Evolutionary conservation across 768 basidiomycete species (phyloP).

Genomic region (Suillus cothurnatus): DNA sequence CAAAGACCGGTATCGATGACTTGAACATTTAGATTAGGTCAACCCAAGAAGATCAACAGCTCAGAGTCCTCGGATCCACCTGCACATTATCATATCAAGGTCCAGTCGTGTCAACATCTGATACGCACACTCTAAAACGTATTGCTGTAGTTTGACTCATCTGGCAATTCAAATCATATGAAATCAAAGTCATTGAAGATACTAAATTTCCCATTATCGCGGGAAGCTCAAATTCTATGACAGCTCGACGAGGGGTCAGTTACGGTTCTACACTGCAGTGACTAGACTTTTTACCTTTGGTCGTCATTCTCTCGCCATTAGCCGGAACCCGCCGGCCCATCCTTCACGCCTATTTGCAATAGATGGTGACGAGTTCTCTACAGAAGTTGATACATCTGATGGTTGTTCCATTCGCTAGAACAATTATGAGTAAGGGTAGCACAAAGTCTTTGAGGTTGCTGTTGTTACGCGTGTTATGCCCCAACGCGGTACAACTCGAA

Average conservation of each 20-base stretch:
- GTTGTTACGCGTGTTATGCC: neutral
- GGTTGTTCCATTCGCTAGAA: neutral
- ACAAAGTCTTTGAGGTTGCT: neutral
- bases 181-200: neutral
- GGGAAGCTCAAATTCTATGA: neutral
- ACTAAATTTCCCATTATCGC: neutral
- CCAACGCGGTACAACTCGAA: neutral
- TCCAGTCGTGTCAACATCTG: neutral
- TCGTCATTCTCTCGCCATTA: neutral
- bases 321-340: neutral
- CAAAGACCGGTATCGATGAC: neutral
- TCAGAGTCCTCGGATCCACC: neutral
- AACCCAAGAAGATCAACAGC: neutral
- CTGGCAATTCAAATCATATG: neutral
- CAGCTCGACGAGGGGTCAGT: neutral
- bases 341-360: neutral
- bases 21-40: neutral
- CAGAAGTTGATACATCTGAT: neutral
- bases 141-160: neutral
- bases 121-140: neutral
- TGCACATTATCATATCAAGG: neutral
- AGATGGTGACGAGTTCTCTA: neutral
- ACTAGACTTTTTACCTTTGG: neutral
- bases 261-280: neutral
- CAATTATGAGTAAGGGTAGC: neutral